Conservation (phyloP, 202 grass and related monocot species). For the Zizania palustris region DNA sequence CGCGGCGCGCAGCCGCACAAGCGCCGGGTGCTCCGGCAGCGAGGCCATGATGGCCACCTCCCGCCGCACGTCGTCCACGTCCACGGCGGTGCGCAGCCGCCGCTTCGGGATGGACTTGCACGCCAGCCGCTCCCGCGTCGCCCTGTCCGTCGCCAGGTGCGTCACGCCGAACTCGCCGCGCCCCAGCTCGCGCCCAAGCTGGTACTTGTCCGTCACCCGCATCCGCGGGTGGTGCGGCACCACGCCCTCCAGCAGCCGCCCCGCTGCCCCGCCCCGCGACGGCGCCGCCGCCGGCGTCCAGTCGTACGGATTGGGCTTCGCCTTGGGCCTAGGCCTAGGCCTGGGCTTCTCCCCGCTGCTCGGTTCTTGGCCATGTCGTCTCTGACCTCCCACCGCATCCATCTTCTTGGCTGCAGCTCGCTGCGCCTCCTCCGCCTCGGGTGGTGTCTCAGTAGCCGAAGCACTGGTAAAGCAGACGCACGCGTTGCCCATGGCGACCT, state of each 20-base stretch:
- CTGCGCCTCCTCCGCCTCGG: background rate
- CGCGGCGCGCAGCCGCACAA: slow-evolving; percentile 59
- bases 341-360: background rate
- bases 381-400: slow-evolving; percentile 28
- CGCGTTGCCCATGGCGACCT: slow-evolving; percentile 46
- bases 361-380: slow-evolving; percentile 26
- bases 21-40: slow-evolving; percentile 71
- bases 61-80: slow-evolving; percentile 72
- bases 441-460: background rate
- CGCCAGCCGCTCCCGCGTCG: slow-evolving; percentile 55
- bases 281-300: background rate
- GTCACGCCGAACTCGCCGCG: slow-evolving; percentile 79
- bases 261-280: background rate
- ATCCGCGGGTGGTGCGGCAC: slow-evolving; percentile 62
- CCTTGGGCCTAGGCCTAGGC: background rate
- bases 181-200: slow-evolving; percentile 55
- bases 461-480: slow-evolving; percentile 45
- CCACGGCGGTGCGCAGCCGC: slow-evolving; percentile 59
- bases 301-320: slow-evolving; percentile 45
- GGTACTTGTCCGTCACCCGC: slow-evolving; percentile 77
- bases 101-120: slow-evolving; percentile 91
- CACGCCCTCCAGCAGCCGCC: slow-evolving; percentile 61
- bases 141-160: slow-evolving; percentile 61
- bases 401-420: slow-evolving; percentile 27
- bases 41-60: slow-evolving; percentile 84